phyloP scores from a whole-genome alignment of 176 grass and related monocot species.

The Juncus effusus region DNA sequence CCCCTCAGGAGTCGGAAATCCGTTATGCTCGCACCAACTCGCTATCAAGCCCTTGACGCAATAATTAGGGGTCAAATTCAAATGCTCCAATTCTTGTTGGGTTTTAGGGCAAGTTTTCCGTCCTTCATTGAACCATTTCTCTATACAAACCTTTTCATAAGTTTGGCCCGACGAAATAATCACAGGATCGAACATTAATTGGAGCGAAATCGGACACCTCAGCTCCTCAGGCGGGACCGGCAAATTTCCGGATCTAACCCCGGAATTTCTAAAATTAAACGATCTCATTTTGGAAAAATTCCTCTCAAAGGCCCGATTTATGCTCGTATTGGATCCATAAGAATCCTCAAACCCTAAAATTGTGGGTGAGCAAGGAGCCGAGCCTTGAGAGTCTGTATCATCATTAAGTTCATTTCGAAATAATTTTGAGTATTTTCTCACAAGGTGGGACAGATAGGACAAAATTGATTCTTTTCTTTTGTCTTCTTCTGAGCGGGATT shows the following conservation, averaged over 20 bases:
- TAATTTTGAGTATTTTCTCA: slow-evolving; percentile 91
- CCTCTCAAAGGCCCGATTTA: slow-evolving; percentile 56
- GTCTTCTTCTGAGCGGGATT: slow-evolving; percentile 66
- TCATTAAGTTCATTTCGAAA: slow-evolving; percentile 83
- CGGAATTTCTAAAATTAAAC: slow-evolving; percentile 62
- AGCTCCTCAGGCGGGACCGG: slow-evolving; percentile 85
- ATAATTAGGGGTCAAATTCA: slow-evolving; percentile 87
- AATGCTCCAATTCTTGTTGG: slow-evolving; percentile 76
- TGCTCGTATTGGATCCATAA: slow-evolving; percentile 47
- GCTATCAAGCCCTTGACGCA: slow-evolving; percentile 86
- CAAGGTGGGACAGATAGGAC: slow-evolving; percentile 74
- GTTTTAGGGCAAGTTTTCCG: slow-evolving; percentile 90
- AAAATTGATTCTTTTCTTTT: slow-evolving; percentile 80
- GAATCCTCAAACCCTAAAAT: slow-evolving; percentile 70
- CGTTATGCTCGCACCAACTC: slow-evolving; percentile 93
- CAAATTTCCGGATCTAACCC: slow-evolving; percentile 63
- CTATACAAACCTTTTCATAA: slow-evolving; percentile 92
- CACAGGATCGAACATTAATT: slow-evolving; percentile 94
- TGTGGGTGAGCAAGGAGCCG: slow-evolving; percentile 67
- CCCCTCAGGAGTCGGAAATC: slow-evolving; percentile 73
- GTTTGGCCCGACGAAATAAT: slow-evolving; percentile 96
- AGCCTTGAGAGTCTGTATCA: slow-evolving; percentile 87
- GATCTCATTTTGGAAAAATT: slow-evolving; percentile 67
- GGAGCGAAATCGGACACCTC: slow-evolving; percentile 90
- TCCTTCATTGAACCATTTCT: slow-evolving; percentile 97